Evolutionary conservation across 129 eudicot species (phyloP).

Genomic region (Tagetes patula): DNA sequence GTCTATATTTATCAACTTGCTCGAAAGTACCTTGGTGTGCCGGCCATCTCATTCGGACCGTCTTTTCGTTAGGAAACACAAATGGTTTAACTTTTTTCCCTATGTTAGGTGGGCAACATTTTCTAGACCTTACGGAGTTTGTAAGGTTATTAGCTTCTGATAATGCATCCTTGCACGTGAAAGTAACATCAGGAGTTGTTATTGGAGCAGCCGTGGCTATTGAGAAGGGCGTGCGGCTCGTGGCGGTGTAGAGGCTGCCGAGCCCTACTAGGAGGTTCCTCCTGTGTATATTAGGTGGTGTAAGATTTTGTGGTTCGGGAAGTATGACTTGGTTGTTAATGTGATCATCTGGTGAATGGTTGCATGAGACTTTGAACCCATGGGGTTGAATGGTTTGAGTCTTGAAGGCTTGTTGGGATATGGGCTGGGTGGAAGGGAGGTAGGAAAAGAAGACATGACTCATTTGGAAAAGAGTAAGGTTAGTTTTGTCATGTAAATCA

Average conservation of each 20-base stretch:
- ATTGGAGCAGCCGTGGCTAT: constrained; percentile 31
- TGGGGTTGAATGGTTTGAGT: constrained; percentile 2
- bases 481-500: neutral
- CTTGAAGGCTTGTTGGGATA: neutral
- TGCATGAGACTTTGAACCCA: neutral
- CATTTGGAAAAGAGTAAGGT: constrained; percentile 2
- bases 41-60: constrained; percentile 21
- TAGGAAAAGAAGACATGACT: neutral
- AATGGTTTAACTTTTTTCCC: neutral
- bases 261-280: constrained; percentile 25
- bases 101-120: constrained; percentile 30
- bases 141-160: neutral
- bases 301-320: no score
- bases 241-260: constrained; percentile 33
- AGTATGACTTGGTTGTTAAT: neutral
- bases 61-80: constrained; percentile 8
- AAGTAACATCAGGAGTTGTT: constrained; percentile 24
- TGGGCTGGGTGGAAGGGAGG: neutral
- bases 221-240: neutral
- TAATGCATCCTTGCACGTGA: constrained; percentile 21
- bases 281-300: constrained; percentile 20
- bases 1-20: constrained; percentile 24
- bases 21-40: constrained; percentile 25
- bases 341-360: neutral
- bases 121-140: neutral